These are phyloP conservation scores for Podospora tetraspora DNA, from an alignment of 495 filamentous ascomycete genomes.

Conservation along the genomic window DNA sequence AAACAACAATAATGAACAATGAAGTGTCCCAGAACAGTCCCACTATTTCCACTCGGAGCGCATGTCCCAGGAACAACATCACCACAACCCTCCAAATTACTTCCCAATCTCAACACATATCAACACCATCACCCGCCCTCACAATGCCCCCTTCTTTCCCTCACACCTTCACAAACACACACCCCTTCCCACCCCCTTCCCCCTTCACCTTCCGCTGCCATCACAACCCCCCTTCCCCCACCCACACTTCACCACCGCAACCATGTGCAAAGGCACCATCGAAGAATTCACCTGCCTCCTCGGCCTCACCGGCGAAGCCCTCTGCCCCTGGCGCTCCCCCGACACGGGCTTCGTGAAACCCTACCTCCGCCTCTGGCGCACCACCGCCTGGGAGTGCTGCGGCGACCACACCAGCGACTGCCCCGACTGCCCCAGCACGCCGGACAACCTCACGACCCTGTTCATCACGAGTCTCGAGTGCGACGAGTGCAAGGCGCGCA, in stretches of 20 bases:
- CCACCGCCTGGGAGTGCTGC: background rate
- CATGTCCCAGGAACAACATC: background rate
- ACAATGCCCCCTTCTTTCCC: background rate
- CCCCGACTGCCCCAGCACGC: background rate
- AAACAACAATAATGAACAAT: too few species aligned
- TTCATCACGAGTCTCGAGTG: background rate
- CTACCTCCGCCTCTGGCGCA: background rate
- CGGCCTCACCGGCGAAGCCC: background rate
- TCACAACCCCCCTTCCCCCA: background rate
- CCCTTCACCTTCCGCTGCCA: background rate
- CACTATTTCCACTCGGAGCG: background rate
- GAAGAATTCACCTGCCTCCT: background rate
- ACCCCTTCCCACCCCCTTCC: background rate
- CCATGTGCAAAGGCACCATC: background rate
- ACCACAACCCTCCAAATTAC: background rate
- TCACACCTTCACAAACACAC: background rate
- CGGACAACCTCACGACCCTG: background rate
- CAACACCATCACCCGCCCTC: background rate
- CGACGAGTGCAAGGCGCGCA: background rate
- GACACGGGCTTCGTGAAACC: background rate
- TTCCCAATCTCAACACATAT: background rate
- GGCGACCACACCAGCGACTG: background rate
- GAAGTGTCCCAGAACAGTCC: too few species aligned
- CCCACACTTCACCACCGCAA: background rate
- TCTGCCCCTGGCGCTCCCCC: background rate